Evolutionary conservation across 2,329 filamentous ascomycete genomes (phyloP).

Genomic region (Acrocalymma vagum): DNA sequence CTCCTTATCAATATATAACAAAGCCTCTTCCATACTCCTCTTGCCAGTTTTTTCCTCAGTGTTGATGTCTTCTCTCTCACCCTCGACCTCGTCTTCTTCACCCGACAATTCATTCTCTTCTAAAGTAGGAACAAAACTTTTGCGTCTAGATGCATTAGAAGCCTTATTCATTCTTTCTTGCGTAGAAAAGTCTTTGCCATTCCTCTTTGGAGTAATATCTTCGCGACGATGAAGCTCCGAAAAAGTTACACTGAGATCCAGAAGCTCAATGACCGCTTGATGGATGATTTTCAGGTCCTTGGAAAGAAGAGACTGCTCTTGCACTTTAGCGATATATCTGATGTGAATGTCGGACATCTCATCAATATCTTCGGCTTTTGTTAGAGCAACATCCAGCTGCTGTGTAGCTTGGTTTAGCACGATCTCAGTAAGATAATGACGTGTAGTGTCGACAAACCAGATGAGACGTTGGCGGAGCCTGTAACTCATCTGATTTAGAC

Average conservation of each 20-base stretch:
- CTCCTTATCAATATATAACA: slow-evolving; percentile 67
- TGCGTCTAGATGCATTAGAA: slow-evolving; percentile 20
- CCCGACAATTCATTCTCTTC: slow-evolving; percentile 33
- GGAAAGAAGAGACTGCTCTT: slow-evolving; percentile 75
- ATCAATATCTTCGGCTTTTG: slow-evolving; percentile 75
- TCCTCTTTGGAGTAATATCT: slow-evolving; percentile 45
- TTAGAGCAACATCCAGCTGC: slow-evolving; percentile 66
- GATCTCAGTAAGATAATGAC: slow-evolving; percentile 78
- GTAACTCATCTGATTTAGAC: slow-evolving; percentile 46
- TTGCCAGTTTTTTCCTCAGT: not conserved
- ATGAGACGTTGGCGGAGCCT: slow-evolving; percentile 73
- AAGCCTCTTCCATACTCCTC: slow-evolving; percentile 41
- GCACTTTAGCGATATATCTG: slow-evolving; percentile 68
- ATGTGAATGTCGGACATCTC: slow-evolving; percentile 78
- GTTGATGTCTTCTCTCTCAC: slow-evolving; percentile 7
- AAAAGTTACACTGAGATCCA: slow-evolving; percentile 78
- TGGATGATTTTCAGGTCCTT: slow-evolving; percentile 74
- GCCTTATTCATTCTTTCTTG: not conserved
- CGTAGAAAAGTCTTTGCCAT: not conserved
- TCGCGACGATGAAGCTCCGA: slow-evolving; percentile 65
- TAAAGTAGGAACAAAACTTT: slow-evolving; percentile 23
- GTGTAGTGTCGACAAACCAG: slow-evolving; percentile 79
- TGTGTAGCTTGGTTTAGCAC: slow-evolving; percentile 70
- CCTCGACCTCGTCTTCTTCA: slow-evolving; percentile 14
- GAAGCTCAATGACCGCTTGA: slow-evolving; percentile 75